A percentile compares a stretch with the other conserved stretches of the same genome.
Evolutionary conservation across 352 stramenopile genomes (phyloP).

Genomic region (Phytophthora vignae): DNA sequence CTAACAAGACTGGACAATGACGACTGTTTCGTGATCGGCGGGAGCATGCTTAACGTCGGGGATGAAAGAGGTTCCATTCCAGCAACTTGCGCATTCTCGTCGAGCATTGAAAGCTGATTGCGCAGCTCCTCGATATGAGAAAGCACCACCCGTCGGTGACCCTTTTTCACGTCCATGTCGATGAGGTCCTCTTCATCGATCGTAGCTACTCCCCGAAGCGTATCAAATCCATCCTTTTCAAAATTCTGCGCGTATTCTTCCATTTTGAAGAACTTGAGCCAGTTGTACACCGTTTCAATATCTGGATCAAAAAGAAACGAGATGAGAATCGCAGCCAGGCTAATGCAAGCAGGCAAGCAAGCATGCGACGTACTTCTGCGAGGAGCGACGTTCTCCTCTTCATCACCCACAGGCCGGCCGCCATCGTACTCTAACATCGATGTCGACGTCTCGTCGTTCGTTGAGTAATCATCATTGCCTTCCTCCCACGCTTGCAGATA

Average conservation of each 20-base stretch:
- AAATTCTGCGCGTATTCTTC: slow-evolving; percentile 90
- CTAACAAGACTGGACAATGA: slow-evolving; percentile 49
- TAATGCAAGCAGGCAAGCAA: background rate
- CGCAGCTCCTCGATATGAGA: slow-evolving; percentile 88
- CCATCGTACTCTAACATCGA: slow-evolving; percentile 41
- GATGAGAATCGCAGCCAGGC: background rate
- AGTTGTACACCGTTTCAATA: slow-evolving; percentile 84
- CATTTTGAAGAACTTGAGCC: slow-evolving; percentile 90
- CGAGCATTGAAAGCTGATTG: slow-evolving; percentile 65
- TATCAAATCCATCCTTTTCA: slow-evolving; percentile 90
- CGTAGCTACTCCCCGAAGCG: slow-evolving; percentile 81
- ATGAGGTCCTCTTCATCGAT: slow-evolving; percentile 90
- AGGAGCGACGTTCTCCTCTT: slow-evolving; percentile 54
- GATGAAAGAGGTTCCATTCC: slow-evolving; percentile 77
- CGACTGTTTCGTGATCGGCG: slow-evolving; percentile 59
- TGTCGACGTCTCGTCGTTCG: slow-evolving; percentile 61
- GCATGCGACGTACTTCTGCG: slow-evolving; percentile 55
- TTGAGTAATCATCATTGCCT: slow-evolving; percentile 90
- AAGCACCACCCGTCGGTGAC: slow-evolving; percentile 84
- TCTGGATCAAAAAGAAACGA: slow-evolving; percentile 41
- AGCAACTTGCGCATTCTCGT: slow-evolving; percentile 63
- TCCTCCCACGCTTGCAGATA: slow-evolving; percentile 87
- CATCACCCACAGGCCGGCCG: slow-evolving; percentile 35
- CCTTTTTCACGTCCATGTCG: slow-evolving; percentile 91
- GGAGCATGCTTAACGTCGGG: slow-evolving; percentile 82